Conservation (phyloP, 139 green algal species). For the Desmodesmus armatus region DNA sequence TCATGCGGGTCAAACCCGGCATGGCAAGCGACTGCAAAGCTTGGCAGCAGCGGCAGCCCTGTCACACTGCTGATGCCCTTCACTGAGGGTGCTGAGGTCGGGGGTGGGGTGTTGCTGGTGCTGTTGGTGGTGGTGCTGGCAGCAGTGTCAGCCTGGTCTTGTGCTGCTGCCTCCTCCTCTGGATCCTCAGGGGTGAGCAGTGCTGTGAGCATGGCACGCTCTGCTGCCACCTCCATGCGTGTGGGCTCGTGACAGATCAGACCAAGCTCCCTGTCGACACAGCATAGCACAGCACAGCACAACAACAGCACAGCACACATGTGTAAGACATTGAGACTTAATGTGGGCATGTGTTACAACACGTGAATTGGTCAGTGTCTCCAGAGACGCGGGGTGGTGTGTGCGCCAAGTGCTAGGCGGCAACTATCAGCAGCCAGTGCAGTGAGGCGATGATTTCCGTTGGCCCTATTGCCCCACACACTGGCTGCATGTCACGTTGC, state of each 20-base stretch:
- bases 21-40: slow-evolving; percentile 29
- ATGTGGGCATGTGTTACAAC: too few relatives aligned
- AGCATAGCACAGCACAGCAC: not conserved
- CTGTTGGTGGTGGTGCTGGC: slow-evolving; percentile 16
- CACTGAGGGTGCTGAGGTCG: not conserved
- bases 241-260: slow-evolving; percentile 44
- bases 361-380: too few relatives aligned
- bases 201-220: slow-evolving; percentile 18
- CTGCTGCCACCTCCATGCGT: slow-evolving; percentile 22
- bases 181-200: not conserved
- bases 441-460: too few relatives aligned
- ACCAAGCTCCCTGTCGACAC: slow-evolving; percentile 18
- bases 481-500: too few relatives aligned
- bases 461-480: too few relatives aligned
- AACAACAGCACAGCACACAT: too few relatives aligned
- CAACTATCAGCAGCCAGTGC: too few relatives aligned
- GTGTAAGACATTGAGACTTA: slow-evolving; percentile 3
- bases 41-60: slow-evolving; percentile 23
- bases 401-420: too few relatives aligned
- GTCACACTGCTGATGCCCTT: slow-evolving; percentile 33
- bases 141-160: too few relatives aligned
- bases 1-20: slow-evolving; percentile 21
- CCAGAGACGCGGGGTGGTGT: too few relatives aligned
- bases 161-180: not conserved
- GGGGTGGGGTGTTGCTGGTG: not conserved